Evolutionary conservation across 805 yeast species (phyloP), one percentile per base, ranked within the genome.

Genomic region (Candida boleticola): DNA sequence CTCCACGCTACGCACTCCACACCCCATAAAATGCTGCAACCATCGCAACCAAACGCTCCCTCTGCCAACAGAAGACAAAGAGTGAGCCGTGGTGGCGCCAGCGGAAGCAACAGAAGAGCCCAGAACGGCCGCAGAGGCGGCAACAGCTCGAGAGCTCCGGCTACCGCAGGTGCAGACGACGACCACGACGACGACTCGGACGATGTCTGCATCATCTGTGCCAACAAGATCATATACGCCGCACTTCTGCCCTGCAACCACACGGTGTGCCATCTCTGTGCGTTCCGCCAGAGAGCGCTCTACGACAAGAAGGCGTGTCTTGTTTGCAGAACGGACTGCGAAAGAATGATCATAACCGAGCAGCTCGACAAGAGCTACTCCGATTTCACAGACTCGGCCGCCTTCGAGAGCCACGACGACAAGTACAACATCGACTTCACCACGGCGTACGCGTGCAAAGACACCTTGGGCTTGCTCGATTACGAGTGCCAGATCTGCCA

Each of bases 181-280:
- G 62, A 57, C 4, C 63, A 58, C 14, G 59, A 57, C 16, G 48
- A 39, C 18, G 48, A 39, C 18, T 70, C 66, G 29, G 74, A 65
- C n/a, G 61, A 52, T 6, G 74, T 74, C 10, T 90, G 97, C 72
- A 64, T 89, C 18, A 86, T 93, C 43, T 93, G 99, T 67, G 93
- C 97, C 0, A 84, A 86, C 36, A 67, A 68, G 23, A 71, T 89
- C 21, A 50, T 52, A n/a, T 76, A 73, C 51, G 80, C 82, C 2
- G 88, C 95, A 0, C 55, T 85, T 7, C 77, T 93, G 1, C 86
- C 89, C 0, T 93, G 99, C 63, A 81, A 83, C 53, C 98, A 93
- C 58, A 75, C 71, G 26, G 80, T 89, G 0, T 93, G 99, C 61
- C 87, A 89, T 56, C 65, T 60, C 35, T 93, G 99, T 68, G 71